Conservation (phyloP, 257 asterid species). For the Salvia splendens region DNA sequence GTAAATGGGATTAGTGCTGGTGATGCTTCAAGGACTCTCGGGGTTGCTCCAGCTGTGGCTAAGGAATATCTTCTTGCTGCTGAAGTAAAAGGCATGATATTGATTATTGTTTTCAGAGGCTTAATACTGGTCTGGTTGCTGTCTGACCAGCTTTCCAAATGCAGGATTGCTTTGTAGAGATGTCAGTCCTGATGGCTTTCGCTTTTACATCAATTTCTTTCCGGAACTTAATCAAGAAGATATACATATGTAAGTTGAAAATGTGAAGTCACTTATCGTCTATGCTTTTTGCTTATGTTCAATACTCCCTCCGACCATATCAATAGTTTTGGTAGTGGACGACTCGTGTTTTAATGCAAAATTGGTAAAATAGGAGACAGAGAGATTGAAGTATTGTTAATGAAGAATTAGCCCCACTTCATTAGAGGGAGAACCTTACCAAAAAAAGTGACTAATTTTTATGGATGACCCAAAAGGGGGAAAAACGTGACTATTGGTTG, state of each 20-base stretch:
- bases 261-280: slow-evolving; percentile 7
- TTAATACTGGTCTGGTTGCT: slow-evolving; percentile 19
- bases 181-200: slow-evolving; percentile 92
- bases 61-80: slow-evolving; percentile 97
- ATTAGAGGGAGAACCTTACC: too few species aligned
- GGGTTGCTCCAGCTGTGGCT: slow-evolving; percentile 98
- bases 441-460: too few species aligned
- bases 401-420: too few species aligned
- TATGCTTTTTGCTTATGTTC: slow-evolving; percentile 5
- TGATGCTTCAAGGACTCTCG: slow-evolving; percentile 94
- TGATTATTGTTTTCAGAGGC: slow-evolving; percentile 11
- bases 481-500: too few species aligned
- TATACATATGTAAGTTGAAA: slow-evolving; percentile 60
- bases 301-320: neutral
- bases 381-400: too few species aligned
- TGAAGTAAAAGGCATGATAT: slow-evolving; percentile 75
- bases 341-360: too few species aligned
- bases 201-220: slow-evolving; percentile 76
- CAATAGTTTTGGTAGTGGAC: too few species aligned
- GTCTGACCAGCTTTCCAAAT: slow-evolving; percentile 32
- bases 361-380: too few species aligned
- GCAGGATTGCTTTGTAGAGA: slow-evolving; percentile 95
- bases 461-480: too few species aligned
- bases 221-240: slow-evolving; percentile 62
- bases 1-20: slow-evolving; percentile 76